Evolutionary conservation across 352 stramenopile genomes (phyloP).

Genomic region (Pythium chondricola): DNA sequence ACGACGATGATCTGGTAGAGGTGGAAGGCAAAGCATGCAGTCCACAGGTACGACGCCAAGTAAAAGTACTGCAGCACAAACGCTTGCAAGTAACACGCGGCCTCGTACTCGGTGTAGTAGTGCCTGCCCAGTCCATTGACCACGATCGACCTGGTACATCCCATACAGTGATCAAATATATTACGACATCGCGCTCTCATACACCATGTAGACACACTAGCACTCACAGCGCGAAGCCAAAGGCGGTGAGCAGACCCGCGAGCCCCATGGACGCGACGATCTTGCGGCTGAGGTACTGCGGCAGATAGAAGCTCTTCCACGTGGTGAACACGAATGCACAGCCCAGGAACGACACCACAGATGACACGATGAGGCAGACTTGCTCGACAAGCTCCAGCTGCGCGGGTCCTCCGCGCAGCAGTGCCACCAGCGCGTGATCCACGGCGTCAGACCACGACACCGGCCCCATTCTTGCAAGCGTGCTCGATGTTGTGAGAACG

Average conservation of each 20-base stretch:
- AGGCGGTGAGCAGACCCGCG: constrained; percentile 48
- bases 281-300: constrained; percentile 63
- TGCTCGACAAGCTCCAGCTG: constrained; percentile 33
- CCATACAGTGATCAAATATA: not conserved
- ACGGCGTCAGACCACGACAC: too few relatives aligned
- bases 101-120: constrained; percentile 38
- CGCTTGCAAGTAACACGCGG: constrained; percentile 61
- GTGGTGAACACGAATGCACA: constrained; percentile 65
- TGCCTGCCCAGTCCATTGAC: constrained; percentile 42
- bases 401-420: constrained; percentile 1
- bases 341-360: constrained; percentile 55
- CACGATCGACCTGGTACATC: constrained; percentile 56
- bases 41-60: constrained; percentile 80
- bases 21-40: constrained; percentile 78
- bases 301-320: constrained; percentile 57
- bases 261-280: constrained; percentile 68
- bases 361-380: constrained; percentile 41
- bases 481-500: too few relatives aligned
- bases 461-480: too few relatives aligned
- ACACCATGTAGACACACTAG: not conserved
- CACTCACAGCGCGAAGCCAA: constrained; percentile 55
- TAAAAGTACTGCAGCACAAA: constrained; percentile 76
- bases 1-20: constrained; percentile 85
- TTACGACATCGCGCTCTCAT: too few relatives aligned
- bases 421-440: too few relatives aligned